Evolutionary conservation across 2,329 filamentous ascomycete genomes (phyloP).

Genomic region (Fusarium sp.): DNA sequence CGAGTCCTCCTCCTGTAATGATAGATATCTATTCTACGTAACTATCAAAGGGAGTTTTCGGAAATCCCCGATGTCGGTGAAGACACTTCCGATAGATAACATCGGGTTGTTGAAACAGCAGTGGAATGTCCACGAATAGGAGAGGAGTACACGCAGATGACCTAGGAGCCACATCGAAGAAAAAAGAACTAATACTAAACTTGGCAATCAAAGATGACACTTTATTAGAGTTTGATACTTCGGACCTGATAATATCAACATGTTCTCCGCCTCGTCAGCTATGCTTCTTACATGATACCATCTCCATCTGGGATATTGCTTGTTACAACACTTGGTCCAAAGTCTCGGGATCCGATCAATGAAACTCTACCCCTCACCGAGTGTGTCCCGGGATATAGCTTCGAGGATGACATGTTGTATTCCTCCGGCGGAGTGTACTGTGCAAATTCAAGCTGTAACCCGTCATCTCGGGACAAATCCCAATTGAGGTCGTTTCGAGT

Average conservation of each 20-base stretch:
- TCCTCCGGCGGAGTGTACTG: neutral
- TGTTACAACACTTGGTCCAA: neutral
- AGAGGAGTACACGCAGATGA: neutral
- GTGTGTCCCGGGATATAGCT: neutral
- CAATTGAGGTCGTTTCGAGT: neutral
- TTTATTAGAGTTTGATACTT: neutral
- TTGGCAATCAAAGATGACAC: neutral
- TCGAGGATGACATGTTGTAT: neutral
- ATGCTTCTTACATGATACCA: neutral
- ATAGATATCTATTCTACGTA: neutral
- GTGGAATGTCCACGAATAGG: neutral
- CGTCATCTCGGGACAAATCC: conserved; percentile 1
- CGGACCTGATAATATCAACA: neutral
- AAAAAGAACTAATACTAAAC: neutral
- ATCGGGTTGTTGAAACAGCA: neutral
- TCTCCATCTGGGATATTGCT: neutral
- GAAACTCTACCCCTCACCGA: neutral
- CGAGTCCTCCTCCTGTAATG: neutral
- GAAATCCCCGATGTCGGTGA: neutral
- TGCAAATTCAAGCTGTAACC: conserved; percentile 5
- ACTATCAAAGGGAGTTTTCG: neutral
- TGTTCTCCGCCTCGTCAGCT: neutral
- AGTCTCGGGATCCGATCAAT: neutral
- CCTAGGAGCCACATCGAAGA: neutral
- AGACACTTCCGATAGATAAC: neutral